A percentile compares a stretch with the other conserved stretches of the same genome.
Conservation (phyloP, 129 eudicot species). For the Smallanthus sonchifolius region DNA sequence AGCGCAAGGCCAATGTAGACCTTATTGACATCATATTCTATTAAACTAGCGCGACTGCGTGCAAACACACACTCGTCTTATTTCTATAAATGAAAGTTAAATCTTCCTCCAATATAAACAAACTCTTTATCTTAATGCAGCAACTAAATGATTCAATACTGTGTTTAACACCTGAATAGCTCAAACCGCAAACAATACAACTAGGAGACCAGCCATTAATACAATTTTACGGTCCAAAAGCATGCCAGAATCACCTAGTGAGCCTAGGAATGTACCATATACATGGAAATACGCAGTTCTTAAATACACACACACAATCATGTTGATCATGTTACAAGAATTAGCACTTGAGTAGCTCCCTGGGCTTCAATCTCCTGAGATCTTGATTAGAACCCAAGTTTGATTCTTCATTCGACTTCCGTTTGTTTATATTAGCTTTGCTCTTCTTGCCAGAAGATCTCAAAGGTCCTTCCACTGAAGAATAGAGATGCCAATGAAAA, state of each 20-base stretch:
- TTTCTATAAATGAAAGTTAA: background rate
- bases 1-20: background rate
- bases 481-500: background rate
- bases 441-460: constrained; percentile 70
- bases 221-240: background rate
- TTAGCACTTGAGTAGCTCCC: constrained; percentile 27
- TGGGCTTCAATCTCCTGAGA: constrained; percentile 19
- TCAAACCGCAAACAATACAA: background rate
- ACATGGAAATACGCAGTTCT: background rate
- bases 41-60: background rate
- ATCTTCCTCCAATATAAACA: background rate
- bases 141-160: background rate
- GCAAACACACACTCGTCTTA: background rate
- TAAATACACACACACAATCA: background rate
- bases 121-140: background rate
- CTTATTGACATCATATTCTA: background rate
- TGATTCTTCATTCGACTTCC: background rate
- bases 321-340: constrained; percentile 3
- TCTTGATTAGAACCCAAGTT: constrained; percentile 20
- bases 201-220: background rate
- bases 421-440: constrained; percentile 23
- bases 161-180: background rate
- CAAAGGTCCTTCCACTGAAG: constrained; percentile 72
- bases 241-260: background rate
- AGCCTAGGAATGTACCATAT: background rate